Percentiles rank a stretch among this genome's conserved stretches.
Conservation (phyloP, 805 yeast species). For the Scheffersomyces stipitis region DNA sequence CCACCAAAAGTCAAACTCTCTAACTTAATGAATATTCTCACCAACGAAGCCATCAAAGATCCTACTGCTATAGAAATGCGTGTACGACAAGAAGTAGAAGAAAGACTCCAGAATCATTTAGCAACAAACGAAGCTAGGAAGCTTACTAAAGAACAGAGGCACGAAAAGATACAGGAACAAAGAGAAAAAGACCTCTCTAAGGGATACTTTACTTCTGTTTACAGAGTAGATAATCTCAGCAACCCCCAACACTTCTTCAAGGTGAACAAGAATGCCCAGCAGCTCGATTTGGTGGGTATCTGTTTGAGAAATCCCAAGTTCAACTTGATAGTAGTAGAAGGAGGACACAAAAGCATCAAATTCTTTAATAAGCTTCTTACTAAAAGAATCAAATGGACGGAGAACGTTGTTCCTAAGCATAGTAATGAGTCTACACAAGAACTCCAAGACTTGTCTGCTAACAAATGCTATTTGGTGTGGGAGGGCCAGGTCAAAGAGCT, state of each 20-base stretch:
- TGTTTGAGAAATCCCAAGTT: constrained; percentile 47
- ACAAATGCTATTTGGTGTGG: constrained; percentile 60
- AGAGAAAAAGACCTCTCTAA: constrained; percentile 47
- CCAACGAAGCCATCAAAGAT: constrained; percentile 81
- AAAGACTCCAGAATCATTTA: constrained; percentile 59
- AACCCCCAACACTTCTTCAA: constrained; percentile 72
- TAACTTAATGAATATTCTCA: constrained; percentile 82
- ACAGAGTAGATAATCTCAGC: constrained; percentile 49
- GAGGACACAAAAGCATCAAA: constrained; percentile 61
- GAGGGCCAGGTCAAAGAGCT: constrained; percentile 59
- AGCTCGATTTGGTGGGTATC: constrained; percentile 64
- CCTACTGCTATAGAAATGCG: constrained; percentile 82
- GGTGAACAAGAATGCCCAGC: constrained; percentile 78
- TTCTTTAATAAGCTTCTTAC: constrained; percentile 62
- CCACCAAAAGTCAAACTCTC: constrained; percentile 83
- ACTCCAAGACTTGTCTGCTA: constrained; percentile 39
- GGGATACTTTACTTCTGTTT: constrained; percentile 61
- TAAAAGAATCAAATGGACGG: constrained; percentile 70
- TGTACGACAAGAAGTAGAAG: constrained; percentile 68
- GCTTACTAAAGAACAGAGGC: constrained; percentile 56
- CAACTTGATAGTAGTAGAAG: constrained; percentile 71
- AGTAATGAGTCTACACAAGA: constrained; percentile 9
- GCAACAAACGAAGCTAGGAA: constrained; percentile 61
- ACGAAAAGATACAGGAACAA: constrained; percentile 43
- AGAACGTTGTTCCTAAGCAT: constrained; percentile 38